Evolutionary conservation across 163 green algal genomes (phyloP), one percentile per base, ranked within the genome.

Genomic region (Chlamydomonas reinhardtii): DNA sequence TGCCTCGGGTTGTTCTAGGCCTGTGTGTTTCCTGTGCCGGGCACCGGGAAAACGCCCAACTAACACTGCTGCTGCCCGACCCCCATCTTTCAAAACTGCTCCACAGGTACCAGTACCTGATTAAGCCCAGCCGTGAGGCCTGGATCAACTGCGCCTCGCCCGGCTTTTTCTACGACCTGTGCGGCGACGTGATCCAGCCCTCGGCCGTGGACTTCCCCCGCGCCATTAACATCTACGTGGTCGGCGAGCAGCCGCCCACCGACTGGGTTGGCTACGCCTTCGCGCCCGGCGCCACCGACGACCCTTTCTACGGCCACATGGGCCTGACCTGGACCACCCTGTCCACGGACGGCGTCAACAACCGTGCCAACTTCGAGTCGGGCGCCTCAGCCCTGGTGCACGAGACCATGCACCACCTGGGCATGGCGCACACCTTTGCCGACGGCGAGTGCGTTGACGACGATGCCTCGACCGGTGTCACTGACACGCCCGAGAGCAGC

Each of bases 341-440:
- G 32, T 73, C 22, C 75, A 82, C 75, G 43, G 73, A 66, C 73
- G 73, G 75, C 24, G 32, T 29, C 34, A 82, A 82, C 75, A 82
- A 82, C 75, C 75, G 61, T 11, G 62, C 25, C 27, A 61, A 25
- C 16, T 83, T 37, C 62, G 76, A 83, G 61, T 65, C 54, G 11
- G 76, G 61, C 35, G 61, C 61, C 0, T 37, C 35, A 0, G 35
- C 16, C 2, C 62, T 83, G 61, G 61, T 83, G 59, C 76, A 83
- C 62, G 76, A 83, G 37, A 12, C 37, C 9, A 69, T 83, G 61
- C 76, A 83, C 76, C 76, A 83, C 76, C 76, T 83, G 35, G 76
- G 76, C 24, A 83, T 83, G 76, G 9, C 43, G 14, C 76, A 83
- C 76, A 83, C 76, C 17, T 73, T 83, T n/a, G 22, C 35, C 11